A percentile compares a stretch with the other conserved stretches of the same genome.
phyloP scores from a whole-genome alignment of 2,329 filamentous ascomycete genomes.

The Colletotrichum sansevieriae region DNA sequence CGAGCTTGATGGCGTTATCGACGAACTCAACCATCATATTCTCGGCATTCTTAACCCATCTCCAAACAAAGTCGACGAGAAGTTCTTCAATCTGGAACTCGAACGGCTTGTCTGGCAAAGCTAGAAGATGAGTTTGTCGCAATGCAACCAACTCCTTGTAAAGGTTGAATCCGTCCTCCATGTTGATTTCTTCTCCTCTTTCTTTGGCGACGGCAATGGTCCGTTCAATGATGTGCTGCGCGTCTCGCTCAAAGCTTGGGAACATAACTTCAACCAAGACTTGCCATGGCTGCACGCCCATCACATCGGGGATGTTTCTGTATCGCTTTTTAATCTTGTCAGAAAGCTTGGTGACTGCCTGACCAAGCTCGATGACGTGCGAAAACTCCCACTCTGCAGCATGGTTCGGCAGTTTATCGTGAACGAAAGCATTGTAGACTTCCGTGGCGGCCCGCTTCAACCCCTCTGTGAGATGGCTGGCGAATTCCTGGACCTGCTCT shows the following conservation, averaged over 20 bases:
- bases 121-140: slow-evolving; percentile 81
- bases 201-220: slow-evolving; percentile 82
- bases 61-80: slow-evolving; percentile 93
- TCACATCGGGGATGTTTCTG: slow-evolving; percentile 85
- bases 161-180: slow-evolving; percentile 93
- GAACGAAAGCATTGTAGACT: slow-evolving; percentile 84
- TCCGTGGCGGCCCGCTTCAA: slow-evolving; percentile 80
- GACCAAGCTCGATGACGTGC: slow-evolving; percentile 90
- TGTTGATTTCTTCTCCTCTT: slow-evolving; percentile 79
- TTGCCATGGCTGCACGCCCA: slow-evolving; percentile 76
- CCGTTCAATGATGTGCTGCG: slow-evolving; percentile 83
- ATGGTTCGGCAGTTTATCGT: slow-evolving; percentile 82
- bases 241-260: slow-evolving; percentile 91
- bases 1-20: slow-evolving; percentile 90
- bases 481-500: slow-evolving; percentile 79
- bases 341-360: slow-evolving; percentile 85
- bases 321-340: slow-evolving; percentile 95
- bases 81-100: slow-evolving; percentile 89
- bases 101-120: slow-evolving; percentile 80
- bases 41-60: slow-evolving; percentile 89
- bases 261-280: slow-evolving; percentile 87
- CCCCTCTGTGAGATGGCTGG: slow-evolving; percentile 77
- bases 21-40: slow-evolving; percentile 85
- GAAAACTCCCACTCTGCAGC: slow-evolving; percentile 90
- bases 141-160: slow-evolving; percentile 92